Conservation (phyloP, 345 rosid species). For the Bretschneidera sinensis region DNA sequence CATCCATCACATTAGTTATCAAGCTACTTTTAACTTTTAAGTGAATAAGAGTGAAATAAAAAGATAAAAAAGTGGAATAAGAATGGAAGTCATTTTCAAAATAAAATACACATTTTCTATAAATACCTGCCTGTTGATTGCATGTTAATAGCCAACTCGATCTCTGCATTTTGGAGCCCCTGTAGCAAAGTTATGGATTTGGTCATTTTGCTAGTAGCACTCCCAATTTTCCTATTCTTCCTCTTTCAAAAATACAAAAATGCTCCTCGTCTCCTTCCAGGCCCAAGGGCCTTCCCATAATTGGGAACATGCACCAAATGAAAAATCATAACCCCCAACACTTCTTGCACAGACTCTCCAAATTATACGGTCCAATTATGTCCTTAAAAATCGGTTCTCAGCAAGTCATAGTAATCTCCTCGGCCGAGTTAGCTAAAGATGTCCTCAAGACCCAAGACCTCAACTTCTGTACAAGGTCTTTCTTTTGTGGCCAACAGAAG, state of each 20-base stretch:
- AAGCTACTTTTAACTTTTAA: too few species aligned
- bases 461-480: conserved; percentile 23
- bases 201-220: too few species aligned
- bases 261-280: conserved; percentile 32
- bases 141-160: too few species aligned
- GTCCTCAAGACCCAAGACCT: conserved; percentile 32
- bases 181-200: too few species aligned
- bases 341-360: conserved; percentile 33
- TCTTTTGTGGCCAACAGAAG: conserved; percentile 18
- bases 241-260: conserved; percentile 15
- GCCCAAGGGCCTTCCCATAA: conserved; percentile 41
- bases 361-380: conserved; percentile 40
- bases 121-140: too few species aligned
- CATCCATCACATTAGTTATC: too few species aligned
- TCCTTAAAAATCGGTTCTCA: conserved; percentile 33
- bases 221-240: conserved; percentile 16
- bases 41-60: too few species aligned
- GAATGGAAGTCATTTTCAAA: too few species aligned
- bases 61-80: too few species aligned
- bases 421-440: conserved; percentile 32
- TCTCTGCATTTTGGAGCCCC: too few species aligned
- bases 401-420: conserved; percentile 34
- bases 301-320: conserved; percentile 51
- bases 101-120: too few species aligned
- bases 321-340: conserved; percentile 21